These are phyloP conservation scores for Alternaria tenuissima DNA, from an alignment of 2,329 filamentous ascomycete species.

Conservation along the genomic window DNA sequence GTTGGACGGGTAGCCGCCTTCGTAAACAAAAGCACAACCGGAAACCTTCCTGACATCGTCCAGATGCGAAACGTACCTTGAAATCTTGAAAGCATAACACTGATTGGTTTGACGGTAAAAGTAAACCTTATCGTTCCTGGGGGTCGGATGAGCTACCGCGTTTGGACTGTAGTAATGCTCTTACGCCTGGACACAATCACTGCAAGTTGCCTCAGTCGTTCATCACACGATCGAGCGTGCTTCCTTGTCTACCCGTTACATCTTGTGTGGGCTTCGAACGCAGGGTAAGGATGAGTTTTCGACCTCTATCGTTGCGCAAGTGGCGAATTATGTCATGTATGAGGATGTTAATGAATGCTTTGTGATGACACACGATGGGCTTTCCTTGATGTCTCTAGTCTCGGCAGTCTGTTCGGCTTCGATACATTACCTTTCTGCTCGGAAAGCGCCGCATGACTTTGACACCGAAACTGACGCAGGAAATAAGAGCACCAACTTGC, in stretches of 20 bases:
- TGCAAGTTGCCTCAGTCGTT: background rate
- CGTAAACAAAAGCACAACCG: background rate
- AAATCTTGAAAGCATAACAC: background rate
- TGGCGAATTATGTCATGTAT: background rate
- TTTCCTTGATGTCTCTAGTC: background rate
- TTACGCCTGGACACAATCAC: background rate
- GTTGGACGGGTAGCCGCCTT: background rate
- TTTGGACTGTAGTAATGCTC: background rate
- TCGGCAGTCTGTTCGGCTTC: background rate
- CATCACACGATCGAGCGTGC: background rate
- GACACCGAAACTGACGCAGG: too few species aligned
- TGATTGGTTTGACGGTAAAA: background rate
- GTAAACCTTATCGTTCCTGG: background rate
- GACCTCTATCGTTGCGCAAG: background rate
- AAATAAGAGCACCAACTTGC: too few species aligned
- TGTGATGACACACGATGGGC: background rate
- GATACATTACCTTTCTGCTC: background rate
- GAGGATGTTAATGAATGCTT: background rate
- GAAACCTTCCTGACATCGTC: background rate
- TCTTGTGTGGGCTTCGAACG: background rate
- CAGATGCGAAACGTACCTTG: background rate
- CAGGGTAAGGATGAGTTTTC: background rate
- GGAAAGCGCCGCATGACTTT: background rate
- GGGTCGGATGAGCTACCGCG: background rate
- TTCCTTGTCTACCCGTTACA: background rate